Conservation (phyloP, 2,329 filamentous ascomycete species). For the Fusarium neocosmosporiellum region DNA sequence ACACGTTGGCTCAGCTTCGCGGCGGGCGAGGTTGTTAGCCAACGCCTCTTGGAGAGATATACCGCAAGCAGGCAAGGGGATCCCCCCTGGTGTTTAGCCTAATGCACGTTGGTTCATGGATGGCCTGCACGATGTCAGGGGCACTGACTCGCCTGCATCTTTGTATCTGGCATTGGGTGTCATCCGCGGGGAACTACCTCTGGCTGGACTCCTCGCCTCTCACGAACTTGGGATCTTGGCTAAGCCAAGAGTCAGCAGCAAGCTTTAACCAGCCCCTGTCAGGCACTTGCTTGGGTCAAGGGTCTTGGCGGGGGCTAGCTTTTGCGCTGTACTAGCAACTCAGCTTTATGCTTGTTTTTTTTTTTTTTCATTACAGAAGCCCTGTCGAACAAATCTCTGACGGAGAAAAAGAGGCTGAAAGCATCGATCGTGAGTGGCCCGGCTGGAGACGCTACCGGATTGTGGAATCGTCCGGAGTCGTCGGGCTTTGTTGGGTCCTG, state of each 20-base stretch:
- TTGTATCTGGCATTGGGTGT: conserved; percentile 34
- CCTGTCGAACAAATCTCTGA: neutral
- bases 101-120: neutral
- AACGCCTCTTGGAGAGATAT: neutral
- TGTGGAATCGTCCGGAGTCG: neutral
- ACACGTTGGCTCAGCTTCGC: neutral
- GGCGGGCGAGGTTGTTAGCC: neutral
- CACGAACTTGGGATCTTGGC: neutral
- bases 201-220: neutral
- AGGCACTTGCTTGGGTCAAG: neutral
- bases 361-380: neutral
- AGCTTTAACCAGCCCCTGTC: neutral
- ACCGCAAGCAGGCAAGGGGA: neutral
- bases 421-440: neutral
- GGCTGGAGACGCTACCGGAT: no score
- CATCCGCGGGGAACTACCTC: neutral
- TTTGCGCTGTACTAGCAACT: neutral
- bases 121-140: neutral
- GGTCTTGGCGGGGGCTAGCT: neutral
- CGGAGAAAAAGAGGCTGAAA: neutral
- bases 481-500: no score
- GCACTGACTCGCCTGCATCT: neutral
- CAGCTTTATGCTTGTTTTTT: neutral
- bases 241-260: neutral
- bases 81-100: neutral